Evolutionary conservation across 1,139 yeast species (phyloP).

Genomic region (Yamadazyma taylorii): DNA sequence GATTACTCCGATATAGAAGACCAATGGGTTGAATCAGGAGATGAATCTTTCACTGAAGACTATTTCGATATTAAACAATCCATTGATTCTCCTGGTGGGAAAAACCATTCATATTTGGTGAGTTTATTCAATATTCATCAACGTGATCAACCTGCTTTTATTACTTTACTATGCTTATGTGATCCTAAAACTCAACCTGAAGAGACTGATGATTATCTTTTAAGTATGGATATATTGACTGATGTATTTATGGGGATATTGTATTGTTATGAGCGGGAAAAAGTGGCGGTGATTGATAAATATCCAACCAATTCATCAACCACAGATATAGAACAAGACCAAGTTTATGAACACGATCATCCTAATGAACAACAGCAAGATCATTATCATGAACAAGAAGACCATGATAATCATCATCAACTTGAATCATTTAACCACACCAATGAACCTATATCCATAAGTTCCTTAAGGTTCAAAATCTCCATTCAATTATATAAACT

Average conservation of each 20-base stretch:
- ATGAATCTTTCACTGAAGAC: too few species aligned
- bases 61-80: conserved; percentile 2
- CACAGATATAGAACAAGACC: background rate
- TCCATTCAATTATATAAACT: conserved; percentile 10
- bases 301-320: too few species aligned
- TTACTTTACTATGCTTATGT: conserved; percentile 45
- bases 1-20: too few species aligned
- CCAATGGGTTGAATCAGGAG: too few species aligned
- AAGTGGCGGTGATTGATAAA: conserved; percentile 20
- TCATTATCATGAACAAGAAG: too few species aligned
- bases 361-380: too few species aligned
- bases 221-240: conserved; percentile 56
- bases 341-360: too few species aligned
- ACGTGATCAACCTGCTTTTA: conserved; percentile 16
- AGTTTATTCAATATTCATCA: background rate
- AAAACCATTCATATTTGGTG: background rate
- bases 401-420: too few species aligned
- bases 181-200: conserved; percentile 72
- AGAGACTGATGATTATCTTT: conserved; percentile 50
- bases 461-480: conserved; percentile 9
- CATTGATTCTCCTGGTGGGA: background rate
- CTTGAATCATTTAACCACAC: too few species aligned
- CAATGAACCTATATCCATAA: too few species aligned
- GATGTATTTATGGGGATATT: conserved; percentile 46
- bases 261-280: background rate